phyloP scores from a whole-genome alignment of 2,329 filamentous ascomycete genomes.

The Capronia americana region DNA sequence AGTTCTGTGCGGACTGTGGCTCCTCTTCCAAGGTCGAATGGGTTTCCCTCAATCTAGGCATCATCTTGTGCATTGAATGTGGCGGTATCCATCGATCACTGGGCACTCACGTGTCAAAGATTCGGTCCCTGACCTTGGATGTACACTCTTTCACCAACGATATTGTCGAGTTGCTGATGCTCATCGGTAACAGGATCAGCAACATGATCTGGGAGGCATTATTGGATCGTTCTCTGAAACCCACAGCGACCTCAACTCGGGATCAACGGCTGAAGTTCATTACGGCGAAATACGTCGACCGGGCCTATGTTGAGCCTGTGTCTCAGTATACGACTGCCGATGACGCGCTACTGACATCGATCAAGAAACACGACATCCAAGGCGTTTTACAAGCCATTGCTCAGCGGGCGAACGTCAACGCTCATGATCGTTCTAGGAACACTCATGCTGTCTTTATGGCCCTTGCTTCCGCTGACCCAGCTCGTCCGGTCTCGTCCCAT shows the following conservation, averaged over 20 bases:
- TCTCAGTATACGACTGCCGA: constrained; percentile 79
- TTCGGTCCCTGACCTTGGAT: constrained; percentile 92
- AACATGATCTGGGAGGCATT: constrained; percentile 97
- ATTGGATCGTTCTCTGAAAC: constrained; percentile 76
- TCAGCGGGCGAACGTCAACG: constrained; percentile 84
- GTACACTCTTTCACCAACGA: constrained; percentile 96
- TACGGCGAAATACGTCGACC: constrained; percentile 90
- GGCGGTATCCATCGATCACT: constrained; percentile 96
- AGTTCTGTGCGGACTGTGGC: constrained; percentile 91
- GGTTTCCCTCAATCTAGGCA: constrained; percentile 97
- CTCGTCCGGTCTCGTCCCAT: constrained; percentile 64
- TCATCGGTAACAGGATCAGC: constrained; percentile 90
- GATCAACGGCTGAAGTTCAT: constrained; percentile 96
- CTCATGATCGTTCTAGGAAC: constrained; percentile 80
- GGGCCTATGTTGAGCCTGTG: constrained; percentile 75
- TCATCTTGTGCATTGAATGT: constrained; percentile 96
- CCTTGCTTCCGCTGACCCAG: constrained; percentile 89
- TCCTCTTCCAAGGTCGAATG: constrained; percentile 93
- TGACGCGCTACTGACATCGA: constrained; percentile 86
- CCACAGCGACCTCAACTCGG: constrained; percentile 75
- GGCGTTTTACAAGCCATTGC: constrained; percentile 90
- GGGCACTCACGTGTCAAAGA: constrained; percentile 96
- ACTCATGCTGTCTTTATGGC: constrained; percentile 92
- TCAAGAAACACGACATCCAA: constrained; percentile 96
- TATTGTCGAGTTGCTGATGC: constrained; percentile 89